Conservation (phyloP, 1,139 yeast species). For the Hyphopichia pseudoburtonii region DNA sequence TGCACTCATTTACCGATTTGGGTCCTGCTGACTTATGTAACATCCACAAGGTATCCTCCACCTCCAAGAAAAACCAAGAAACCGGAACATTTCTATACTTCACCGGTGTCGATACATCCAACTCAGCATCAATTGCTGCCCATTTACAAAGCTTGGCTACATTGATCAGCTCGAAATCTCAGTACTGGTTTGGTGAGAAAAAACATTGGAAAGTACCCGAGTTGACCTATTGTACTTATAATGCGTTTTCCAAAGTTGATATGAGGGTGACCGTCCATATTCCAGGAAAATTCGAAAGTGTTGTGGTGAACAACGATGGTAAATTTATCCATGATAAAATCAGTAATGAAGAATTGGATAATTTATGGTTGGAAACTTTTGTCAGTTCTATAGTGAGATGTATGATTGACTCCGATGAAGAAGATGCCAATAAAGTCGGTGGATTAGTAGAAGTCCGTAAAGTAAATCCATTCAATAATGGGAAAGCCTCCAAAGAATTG, state of each 20-base stretch:
- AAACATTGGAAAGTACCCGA: conserved; percentile 76
- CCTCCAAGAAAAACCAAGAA: conserved; percentile 40
- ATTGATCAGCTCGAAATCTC: conserved; percentile 55
- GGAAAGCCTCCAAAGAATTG: conserved; percentile 37
- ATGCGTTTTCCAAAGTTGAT: conserved; percentile 66
- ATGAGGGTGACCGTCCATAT: conserved; percentile 70
- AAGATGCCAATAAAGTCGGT: conserved; percentile 50
- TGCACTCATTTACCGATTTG: conserved; percentile 49
- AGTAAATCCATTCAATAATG: conserved; percentile 57
- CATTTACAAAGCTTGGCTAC: conserved; percentile 78
- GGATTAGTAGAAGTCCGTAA: conserved; percentile 52
- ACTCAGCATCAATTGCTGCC: conserved; percentile 63
- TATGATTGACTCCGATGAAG: conserved; percentile 67
- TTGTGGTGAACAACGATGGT: conserved; percentile 49
- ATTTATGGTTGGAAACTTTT: conserved; percentile 67
- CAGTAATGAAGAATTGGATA: conserved; percentile 35
- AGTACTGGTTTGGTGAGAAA: conserved; percentile 63
- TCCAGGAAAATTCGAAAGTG: conserved; percentile 55
- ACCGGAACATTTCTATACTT: conserved; percentile 56
- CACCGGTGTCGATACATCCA: conserved; percentile 59
- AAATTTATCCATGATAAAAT: conserved; percentile 41
- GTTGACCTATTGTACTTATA: conserved; percentile 49
- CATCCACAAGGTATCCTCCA: conserved; percentile 47
- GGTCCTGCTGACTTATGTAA: conserved; percentile 95
- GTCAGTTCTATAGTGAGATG: conserved; percentile 67